Base-by-base conservation (phyloP, 768 basidiomycete genomes). In the Phylloporus sp. region DNA sequence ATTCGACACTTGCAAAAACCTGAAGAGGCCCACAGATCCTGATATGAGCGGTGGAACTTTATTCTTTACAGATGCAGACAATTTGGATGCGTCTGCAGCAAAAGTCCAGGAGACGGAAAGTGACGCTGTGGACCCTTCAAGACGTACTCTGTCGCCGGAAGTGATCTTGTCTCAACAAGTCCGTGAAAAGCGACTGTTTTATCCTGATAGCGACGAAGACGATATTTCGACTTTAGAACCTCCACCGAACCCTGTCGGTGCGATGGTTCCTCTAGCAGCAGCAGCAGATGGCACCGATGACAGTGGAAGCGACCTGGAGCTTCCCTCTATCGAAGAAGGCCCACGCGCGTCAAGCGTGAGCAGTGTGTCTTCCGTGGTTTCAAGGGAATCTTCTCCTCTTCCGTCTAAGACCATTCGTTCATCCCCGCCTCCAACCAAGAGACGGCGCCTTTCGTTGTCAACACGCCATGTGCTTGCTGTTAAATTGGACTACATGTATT, bases 61-160 rank as follows among this genome's bases (percentile, higher is more conserved):
- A 9, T 86, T 86, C 59, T 85, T 86, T 61, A 76, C 79, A 29
- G 74, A 73, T 28, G 79, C 82, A 14, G 71, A 71, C 28, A 81
- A 78, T 45, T 73, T 80, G 37, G 71, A 69, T 8, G 69, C 69
- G 17, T 38, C 47, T 29, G 23, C 34, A 20, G 43, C 39, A 35
- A 31, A 32, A 5, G n/a, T 1, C 44, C 27, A 22, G 5, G 17
- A 57, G 53, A 52, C 53, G 43, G 45, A 46, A n/a, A 39, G 27
- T 24, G 46, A 35, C 40, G 5, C 20, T 10, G 22, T 20, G 11
- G 47, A 42, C 20, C n/a, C 33, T 38, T 17, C 29, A 47, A 26
- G 15, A 5, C 27, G 35, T 13, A 20, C 40, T 3, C 49, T 38
- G 22, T 38, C 44, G 22, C 39, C 44, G 9, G 52, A 49, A 31